Conservation (phyloP, 352 stramenopile species). For the Pythium monospermum region DNA sequence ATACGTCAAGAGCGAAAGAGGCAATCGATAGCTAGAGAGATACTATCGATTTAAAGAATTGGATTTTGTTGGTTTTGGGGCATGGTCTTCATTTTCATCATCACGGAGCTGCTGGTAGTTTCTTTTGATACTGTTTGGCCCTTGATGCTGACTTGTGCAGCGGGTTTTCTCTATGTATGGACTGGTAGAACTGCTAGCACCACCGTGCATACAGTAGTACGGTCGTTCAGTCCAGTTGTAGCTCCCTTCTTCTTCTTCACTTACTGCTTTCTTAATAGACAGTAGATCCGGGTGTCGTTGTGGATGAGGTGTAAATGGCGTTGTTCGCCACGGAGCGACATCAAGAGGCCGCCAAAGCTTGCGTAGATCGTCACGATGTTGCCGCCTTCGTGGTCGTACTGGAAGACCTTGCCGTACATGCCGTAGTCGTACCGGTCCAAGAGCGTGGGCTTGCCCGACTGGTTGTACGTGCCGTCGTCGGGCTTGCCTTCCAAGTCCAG, state of each 20-base stretch:
- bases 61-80: no score
- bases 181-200: no score
- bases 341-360: constrained; percentile 96
- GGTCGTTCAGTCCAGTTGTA: no score
- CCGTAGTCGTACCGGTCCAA: constrained; percentile 98
- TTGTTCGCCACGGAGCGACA: constrained; percentile 96
- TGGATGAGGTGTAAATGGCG: constrained; percentile 95
- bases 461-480: constrained; percentile 93
- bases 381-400: constrained; percentile 94
- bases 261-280: constrained; percentile 86
- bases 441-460: constrained; percentile 89
- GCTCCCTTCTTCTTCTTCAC: background rate
- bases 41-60: background rate
- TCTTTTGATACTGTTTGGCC: no score
- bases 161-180: no score
- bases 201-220: background rate
- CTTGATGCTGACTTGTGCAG: no score
- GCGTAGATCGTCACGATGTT: constrained; percentile 93
- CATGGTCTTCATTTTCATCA: no score
- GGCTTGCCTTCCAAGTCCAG: constrained; percentile 95
- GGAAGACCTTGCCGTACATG: constrained; percentile 98
- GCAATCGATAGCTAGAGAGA: background rate
- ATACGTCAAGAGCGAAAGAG: background rate
- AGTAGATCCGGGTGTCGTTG: constrained; percentile 96
- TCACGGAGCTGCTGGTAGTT: no score